Percentiles rank a stretch among this genome's conserved stretches.
phyloP scores from a whole-genome alignment of 2,329 filamentous ascomycete species.

The Sphaceloma murrayae region DNA sequence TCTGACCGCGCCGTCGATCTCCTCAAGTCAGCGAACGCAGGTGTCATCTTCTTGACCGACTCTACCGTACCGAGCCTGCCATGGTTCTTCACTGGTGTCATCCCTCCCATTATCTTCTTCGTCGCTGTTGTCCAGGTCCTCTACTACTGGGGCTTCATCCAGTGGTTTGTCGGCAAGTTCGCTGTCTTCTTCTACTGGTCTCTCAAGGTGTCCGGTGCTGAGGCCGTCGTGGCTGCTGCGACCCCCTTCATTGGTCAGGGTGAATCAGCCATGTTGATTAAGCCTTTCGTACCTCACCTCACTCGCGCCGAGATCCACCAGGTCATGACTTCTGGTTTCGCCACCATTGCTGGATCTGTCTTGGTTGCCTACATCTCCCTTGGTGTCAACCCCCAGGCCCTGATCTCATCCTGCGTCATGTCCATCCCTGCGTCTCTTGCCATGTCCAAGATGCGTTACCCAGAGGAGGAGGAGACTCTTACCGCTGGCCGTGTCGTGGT shows the following conservation, averaged over 20 bases:
- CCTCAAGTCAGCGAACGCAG: conserved; percentile 64
- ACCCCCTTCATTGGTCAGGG: conserved; percentile 92
- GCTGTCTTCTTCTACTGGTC: conserved; percentile 87
- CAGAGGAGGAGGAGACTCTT: conserved; percentile 76
- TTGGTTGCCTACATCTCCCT: conserved; percentile 77
- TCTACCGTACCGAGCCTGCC: conserved; percentile 26
- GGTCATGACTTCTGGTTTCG: conserved; percentile 85
- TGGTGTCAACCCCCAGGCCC: conserved; percentile 71
- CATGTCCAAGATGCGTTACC: conserved; percentile 80
- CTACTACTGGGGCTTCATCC: conserved; percentile 69
- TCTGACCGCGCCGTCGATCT: conserved; percentile 63
- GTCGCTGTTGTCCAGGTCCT: conserved; percentile 81
- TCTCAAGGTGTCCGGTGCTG: conserved; percentile 77
- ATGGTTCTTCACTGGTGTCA: conserved; percentile 68
- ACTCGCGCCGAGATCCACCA: conserved; percentile 85
- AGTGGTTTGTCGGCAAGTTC: conserved; percentile 85
- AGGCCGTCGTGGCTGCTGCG: conserved; percentile 86
- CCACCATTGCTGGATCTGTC: conserved; percentile 82
- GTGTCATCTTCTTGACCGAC: conserved; percentile 57
- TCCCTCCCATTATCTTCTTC: conserved; percentile 96
- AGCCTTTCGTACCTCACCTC: conserved; percentile 74
- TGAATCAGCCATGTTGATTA: conserved; percentile 86
- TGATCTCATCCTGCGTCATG: conserved; percentile 92
- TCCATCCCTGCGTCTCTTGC: conserved; percentile 85
- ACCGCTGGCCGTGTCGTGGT: conserved; percentile 74